phyloP scores from a whole-genome alignment of 2,329 filamentous ascomycete species.

The Xylogone sp. region DNA sequence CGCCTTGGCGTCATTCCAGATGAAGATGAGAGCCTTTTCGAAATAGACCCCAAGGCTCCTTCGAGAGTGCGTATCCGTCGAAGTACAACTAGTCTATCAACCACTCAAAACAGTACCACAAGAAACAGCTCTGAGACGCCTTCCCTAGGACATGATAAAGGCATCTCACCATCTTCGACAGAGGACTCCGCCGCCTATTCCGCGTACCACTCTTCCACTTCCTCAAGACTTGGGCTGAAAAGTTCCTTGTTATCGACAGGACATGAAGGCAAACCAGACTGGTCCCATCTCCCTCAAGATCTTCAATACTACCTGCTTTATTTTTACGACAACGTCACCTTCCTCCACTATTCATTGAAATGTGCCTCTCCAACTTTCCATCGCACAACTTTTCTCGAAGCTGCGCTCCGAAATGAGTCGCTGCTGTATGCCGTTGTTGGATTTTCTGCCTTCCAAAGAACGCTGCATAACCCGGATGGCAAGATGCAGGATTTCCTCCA shows the following conservation, averaged over 20 bases:
- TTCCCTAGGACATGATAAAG: constrained; percentile 47
- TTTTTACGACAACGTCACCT: constrained; percentile 71
- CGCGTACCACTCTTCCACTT: constrained; percentile 11
- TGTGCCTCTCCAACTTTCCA: constrained; percentile 72
- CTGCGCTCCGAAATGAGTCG: constrained; percentile 74
- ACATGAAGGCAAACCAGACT: constrained; percentile 35
- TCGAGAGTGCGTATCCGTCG: constrained; percentile 28
- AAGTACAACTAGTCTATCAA: constrained; percentile 35
- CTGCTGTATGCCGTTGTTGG: constrained; percentile 83
- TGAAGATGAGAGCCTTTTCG: constrained; percentile 40
- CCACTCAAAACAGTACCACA: constrained; percentile 31
- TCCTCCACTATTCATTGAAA: constrained; percentile 79
- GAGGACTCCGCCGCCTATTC: constrained; percentile 28
- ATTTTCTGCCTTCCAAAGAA: constrained; percentile 84
- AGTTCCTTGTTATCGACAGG: constrained; percentile 23
- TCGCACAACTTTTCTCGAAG: constrained; percentile 62
- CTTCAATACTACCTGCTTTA: constrained; percentile 76
- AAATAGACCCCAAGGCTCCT: constrained; percentile 16
- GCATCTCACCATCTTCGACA: constrained; percentile 50
- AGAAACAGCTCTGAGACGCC: constrained; percentile 50
- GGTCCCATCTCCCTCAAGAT: constrained; percentile 61
- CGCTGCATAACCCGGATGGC: constrained; percentile 65
- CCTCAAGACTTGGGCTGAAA: constrained; percentile 11
- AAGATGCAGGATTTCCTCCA: constrained; percentile 77
- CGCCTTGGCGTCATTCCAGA: constrained; percentile 52